These are phyloP conservation scores for Leavenworthia alabamica DNA, from an alignment of 345 rosid genomes.

Conservation along the genomic window DNA sequence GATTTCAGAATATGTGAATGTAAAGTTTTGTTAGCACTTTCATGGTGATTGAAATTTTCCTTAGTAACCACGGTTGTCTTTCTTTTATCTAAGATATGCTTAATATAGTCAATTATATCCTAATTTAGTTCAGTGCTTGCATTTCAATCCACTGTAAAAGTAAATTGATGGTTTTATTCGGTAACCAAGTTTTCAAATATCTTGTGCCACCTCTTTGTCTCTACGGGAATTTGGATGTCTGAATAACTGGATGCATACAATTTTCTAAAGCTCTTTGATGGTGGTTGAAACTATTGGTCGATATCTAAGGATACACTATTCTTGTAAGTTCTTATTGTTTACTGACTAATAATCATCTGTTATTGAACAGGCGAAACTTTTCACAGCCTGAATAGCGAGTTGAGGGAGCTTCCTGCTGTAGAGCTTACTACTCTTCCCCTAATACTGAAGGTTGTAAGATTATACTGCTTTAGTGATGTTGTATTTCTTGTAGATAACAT, in stretches of 20 bases:
- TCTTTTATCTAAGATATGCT: too few relatives aligned
- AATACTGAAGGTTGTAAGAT: constrained; percentile 82
- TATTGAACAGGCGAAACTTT: constrained; percentile 62
- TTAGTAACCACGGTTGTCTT: neutral
- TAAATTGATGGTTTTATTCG: neutral
- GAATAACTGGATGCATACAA: neutral
- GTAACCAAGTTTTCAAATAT: neutral
- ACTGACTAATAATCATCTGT: constrained; percentile 15
- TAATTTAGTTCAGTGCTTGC: neutral
- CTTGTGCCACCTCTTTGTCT: neutral
- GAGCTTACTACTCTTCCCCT: constrained; percentile 89
- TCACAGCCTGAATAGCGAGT: constrained; percentile 67
- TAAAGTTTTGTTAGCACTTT: constrained; percentile 2
- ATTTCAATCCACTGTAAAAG: neutral
- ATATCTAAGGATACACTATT: neutral
- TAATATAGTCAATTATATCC: neutral
- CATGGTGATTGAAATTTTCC: neutral
- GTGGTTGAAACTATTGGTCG: neutral
- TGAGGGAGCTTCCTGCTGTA: constrained; percentile 89
- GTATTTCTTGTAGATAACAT: neutral
- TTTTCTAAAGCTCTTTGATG: neutral
- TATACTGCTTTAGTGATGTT: constrained; percentile 16
- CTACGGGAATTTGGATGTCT: neutral
- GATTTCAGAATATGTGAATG: neutral
- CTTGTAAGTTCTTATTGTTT: neutral